Evolutionary conservation across 371 early-diverging fungal species (phyloP).

Genomic region (Rhizopus delemar): DNA sequence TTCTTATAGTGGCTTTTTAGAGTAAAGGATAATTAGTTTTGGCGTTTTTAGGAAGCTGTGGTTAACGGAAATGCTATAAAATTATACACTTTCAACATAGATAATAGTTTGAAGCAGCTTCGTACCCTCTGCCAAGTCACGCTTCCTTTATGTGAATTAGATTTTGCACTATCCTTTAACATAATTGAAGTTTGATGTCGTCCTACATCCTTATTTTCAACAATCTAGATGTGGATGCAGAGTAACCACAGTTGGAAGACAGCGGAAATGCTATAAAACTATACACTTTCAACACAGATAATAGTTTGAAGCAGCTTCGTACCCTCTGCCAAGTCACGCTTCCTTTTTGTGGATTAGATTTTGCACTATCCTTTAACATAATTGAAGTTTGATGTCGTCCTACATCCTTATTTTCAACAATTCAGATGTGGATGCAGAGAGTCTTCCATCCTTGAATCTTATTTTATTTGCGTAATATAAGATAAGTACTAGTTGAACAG

Average conservation of each 20-base stretch:
- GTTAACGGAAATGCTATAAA: slow-evolving; percentile 19
- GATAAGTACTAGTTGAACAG: slow-evolving; percentile 8
- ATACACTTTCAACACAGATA: slow-evolving; percentile 18
- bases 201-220: slow-evolving; percentile 16
- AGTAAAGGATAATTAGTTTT: neutral
- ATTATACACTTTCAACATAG: slow-evolving; percentile 16
- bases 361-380: slow-evolving; percentile 18
- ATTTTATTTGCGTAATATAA: slow-evolving; percentile 2
- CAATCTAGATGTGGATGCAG: slow-evolving; percentile 14
- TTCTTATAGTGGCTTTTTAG: too few species aligned
- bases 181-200: slow-evolving; percentile 12
- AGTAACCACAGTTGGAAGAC: too few species aligned
- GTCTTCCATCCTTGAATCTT: slow-evolving; percentile 10
- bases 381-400: slow-evolving; percentile 11
- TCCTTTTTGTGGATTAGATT: slow-evolving; percentile 18
- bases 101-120: slow-evolving; percentile 11
- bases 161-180: slow-evolving; percentile 19
- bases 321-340: slow-evolving; percentile 18
- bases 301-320: slow-evolving; percentile 10
- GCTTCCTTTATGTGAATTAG: slow-evolving; percentile 17
- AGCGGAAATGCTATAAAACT: slow-evolving; percentile 17
- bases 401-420: slow-evolving; percentile 18
- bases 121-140: slow-evolving; percentile 18
- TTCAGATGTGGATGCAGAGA: slow-evolving; percentile 13
- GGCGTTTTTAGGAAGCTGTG: slow-evolving; percentile 7